These are phyloP conservation scores for Coccomyxa subellipsoidea DNA, from an alignment of 163 green algal species.

Conservation along the genomic window DNA sequence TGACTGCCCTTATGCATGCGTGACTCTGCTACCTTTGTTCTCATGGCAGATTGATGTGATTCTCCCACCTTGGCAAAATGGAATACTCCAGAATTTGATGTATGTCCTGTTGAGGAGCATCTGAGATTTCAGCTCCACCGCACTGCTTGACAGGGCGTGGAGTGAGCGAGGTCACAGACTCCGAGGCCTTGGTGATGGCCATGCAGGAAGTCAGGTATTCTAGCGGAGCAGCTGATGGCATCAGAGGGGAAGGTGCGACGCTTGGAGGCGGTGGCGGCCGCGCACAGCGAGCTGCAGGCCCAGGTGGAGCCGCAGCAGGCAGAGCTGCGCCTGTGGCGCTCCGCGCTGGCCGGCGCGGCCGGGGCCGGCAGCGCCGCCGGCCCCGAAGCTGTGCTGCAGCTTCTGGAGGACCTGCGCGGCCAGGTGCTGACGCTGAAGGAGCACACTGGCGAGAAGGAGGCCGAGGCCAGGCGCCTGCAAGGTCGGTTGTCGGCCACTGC, in stretches of 20 bases:
- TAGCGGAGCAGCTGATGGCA: constrained; percentile 41
- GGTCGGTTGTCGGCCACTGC: background rate
- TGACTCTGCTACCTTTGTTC: background rate
- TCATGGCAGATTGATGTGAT: background rate
- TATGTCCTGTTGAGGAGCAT: background rate
- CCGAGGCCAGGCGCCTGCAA: constrained; percentile 5
- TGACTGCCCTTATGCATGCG: background rate
- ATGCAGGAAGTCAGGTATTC: constrained; percentile 33
- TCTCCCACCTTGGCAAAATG: background rate
- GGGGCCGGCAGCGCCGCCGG: background rate
- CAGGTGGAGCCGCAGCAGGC: constrained; percentile 10
- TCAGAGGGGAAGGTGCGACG: constrained; percentile 22
- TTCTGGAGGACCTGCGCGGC: constrained; percentile 29
- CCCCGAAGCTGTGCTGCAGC: constrained; percentile 37
- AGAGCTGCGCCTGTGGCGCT: background rate
- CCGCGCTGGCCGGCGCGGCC: background rate
- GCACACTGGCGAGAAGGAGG: constrained; percentile 10
- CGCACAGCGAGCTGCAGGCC: constrained; percentile 12
- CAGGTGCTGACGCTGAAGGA: constrained; percentile 6
- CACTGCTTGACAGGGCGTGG: too few species aligned
- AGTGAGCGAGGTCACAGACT: too few species aligned
- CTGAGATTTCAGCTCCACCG: background rate
- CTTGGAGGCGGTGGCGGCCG: constrained; percentile 27
- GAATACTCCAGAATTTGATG: background rate
- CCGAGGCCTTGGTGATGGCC: too few species aligned